These are phyloP conservation scores for Cladosporium oxysporum DNA, from an alignment of 2,329 filamentous ascomycete species.

Conservation along the genomic window DNA sequence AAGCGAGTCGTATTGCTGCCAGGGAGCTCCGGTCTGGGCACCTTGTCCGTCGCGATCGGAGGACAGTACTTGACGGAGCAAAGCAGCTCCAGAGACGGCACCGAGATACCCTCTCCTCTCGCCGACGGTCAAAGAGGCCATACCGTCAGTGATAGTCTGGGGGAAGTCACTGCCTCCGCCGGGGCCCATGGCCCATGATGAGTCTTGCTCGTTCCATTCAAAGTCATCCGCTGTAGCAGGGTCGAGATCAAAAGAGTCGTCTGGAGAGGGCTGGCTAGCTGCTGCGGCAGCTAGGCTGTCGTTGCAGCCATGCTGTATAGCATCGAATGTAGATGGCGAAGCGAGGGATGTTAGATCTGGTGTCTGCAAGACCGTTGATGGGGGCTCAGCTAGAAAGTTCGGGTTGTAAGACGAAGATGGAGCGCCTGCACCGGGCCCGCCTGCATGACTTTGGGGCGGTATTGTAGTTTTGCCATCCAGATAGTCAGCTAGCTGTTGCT, in stretches of 20 bases:
- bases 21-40: neutral
- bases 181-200: constrained; percentile 7
- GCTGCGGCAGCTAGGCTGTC: neutral
- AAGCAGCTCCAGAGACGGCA: constrained; percentile 14
- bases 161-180: neutral
- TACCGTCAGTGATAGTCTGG: constrained; percentile 12
- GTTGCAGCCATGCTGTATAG: neutral
- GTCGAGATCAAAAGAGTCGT: constrained; percentile 13
- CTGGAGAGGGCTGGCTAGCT: constrained; percentile 4
- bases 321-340: neutral
- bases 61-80: constrained; percentile 15
- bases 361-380: neutral
- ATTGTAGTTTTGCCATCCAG: constrained; percentile 7
- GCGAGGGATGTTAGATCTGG: neutral
- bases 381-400: neutral
- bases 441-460: neutral
- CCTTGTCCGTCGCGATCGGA: constrained; percentile 9
- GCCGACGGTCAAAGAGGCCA: constrained; percentile 15
- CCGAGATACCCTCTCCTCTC: constrained; percentile 15
- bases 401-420: neutral
- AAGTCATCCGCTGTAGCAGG: constrained; percentile 16
- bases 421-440: neutral
- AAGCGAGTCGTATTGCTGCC: constrained; percentile 12
- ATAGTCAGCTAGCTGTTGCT: constrained; percentile 5
- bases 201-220: constrained; percentile 19